Evolutionary conservation across 176 grass and related monocot species (phyloP).

Genomic region (Carex pumila): DNA sequence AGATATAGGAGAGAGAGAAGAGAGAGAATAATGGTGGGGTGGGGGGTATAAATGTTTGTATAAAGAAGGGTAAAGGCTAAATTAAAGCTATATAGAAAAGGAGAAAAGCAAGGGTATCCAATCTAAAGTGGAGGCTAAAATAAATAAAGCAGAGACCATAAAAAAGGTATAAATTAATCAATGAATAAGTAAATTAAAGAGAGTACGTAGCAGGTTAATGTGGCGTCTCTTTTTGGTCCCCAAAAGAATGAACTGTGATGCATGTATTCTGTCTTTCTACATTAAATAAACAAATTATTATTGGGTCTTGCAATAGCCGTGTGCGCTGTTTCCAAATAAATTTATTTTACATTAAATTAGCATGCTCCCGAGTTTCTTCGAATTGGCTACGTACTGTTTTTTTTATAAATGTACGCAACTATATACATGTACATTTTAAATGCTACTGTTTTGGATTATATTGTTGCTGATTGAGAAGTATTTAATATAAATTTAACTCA

Average conservation of each 20-base stretch:
- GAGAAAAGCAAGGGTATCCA: constrained; percentile 40
- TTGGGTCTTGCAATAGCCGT: constrained; percentile 4
- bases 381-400: not conserved
- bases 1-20: constrained; percentile 5
- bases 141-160: constrained; percentile 15
- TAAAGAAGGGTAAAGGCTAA: constrained; percentile 48
- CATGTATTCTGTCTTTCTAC: constrained; percentile 28
- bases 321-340: constrained; percentile 16
- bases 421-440: not conserved
- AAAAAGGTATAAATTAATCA: not conserved
- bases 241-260: constrained; percentile 40
- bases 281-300: constrained; percentile 24
- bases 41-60: constrained; percentile 11
- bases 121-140: constrained; percentile 15
- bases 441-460: not conserved
- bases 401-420: not conserved
- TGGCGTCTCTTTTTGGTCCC: constrained; percentile 41
- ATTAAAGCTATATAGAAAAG: constrained; percentile 31
- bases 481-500: not conserved
- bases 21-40: constrained; percentile 12
- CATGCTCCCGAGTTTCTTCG: constrained; percentile 5
- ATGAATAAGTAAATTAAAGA: not conserved
- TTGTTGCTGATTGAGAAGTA: not conserved
- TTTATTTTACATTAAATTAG: constrained; percentile 18
- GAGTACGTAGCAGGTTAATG: constrained; percentile 10